A percentile compares a stretch with the other conserved stretches of the same genome.
phyloP scores from a whole-genome alignment of 495 filamentous ascomycete genomes.

The Penicillium goetzii region DNA sequence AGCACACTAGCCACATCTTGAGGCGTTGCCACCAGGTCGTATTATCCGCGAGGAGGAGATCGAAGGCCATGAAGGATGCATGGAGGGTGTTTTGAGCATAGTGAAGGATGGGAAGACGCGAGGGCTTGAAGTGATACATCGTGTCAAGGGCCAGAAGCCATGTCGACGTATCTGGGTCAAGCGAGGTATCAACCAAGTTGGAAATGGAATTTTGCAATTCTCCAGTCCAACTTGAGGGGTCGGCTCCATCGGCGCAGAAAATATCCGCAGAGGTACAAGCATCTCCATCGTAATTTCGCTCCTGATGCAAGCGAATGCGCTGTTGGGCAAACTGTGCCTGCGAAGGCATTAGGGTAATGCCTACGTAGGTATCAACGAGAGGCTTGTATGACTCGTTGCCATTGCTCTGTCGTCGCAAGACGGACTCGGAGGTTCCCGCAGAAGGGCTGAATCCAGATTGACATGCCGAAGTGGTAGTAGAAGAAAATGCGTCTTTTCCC shows the following conservation, averaged over 20 bases:
- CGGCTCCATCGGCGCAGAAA: constrained; percentile 40
- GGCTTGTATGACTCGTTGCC: constrained; percentile 1
- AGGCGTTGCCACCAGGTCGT: constrained; percentile 28
- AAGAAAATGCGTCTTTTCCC: not conserved
- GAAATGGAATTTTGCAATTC: constrained; percentile 28
- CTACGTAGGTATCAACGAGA: constrained; percentile 44
- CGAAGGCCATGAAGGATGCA: constrained; percentile 51
- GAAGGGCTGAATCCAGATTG: not conserved
- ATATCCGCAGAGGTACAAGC: constrained; percentile 18
- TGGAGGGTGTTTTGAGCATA: constrained; percentile 38
- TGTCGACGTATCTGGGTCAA: constrained; percentile 12
- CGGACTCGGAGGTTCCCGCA: not conserved
- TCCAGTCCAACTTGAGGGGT: constrained; percentile 32
- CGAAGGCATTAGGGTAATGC: constrained; percentile 43
- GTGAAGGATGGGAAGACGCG: constrained; percentile 42
- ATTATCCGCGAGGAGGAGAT: constrained; percentile 35
- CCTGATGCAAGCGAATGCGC: not conserved
- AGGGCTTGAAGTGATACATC: constrained; percentile 55
- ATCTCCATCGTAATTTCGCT: not conserved
- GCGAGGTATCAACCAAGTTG: not conserved
- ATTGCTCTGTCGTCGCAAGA: not conserved
- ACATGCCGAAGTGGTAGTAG: not conserved
- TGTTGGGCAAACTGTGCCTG: constrained; percentile 38
- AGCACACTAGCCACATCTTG: constrained; percentile 39
- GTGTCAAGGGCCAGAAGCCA: constrained; percentile 57